These are phyloP conservation scores for Lycium barbarum DNA, from an alignment of 257 asterid species.

Conservation along the genomic window DNA sequence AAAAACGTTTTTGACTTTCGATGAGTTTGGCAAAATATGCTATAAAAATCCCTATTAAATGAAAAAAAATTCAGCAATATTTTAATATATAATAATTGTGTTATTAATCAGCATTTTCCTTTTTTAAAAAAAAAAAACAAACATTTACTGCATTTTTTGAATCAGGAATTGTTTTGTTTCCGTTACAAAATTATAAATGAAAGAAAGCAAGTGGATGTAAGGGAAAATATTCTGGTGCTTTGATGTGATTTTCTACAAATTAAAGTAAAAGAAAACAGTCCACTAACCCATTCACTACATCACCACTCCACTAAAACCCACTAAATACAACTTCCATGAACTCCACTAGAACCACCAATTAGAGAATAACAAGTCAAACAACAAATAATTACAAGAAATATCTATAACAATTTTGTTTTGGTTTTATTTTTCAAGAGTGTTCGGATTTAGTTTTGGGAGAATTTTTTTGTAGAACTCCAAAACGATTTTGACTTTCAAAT, in stretches of 20 bases:
- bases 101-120: too few relatives aligned
- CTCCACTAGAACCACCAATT: neutral
- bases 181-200: neutral
- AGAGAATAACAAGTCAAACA: neutral
- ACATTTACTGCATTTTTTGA: neutral
- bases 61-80: too few relatives aligned
- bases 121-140: neutral
- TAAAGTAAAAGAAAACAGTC: neutral
- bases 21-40: too few relatives aligned
- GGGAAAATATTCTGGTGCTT: neutral
- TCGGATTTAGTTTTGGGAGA: neutral
- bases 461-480: neutral
- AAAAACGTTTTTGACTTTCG: too few relatives aligned
- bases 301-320: slow-evolving; percentile 14
- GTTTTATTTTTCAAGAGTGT: neutral
- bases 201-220: neutral
- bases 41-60: too few relatives aligned
- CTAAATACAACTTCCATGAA: neutral
- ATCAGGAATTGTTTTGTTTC: neutral
- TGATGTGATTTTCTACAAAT: neutral
- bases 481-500: neutral
- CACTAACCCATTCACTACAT: slow-evolving; percentile 14
- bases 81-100: too few relatives aligned
- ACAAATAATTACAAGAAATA: neutral
- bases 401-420: too few relatives aligned